phyloP scores from a whole-genome alignment of 2,329 filamentous ascomycete species.

The Elsinoe batatas region DNA sequence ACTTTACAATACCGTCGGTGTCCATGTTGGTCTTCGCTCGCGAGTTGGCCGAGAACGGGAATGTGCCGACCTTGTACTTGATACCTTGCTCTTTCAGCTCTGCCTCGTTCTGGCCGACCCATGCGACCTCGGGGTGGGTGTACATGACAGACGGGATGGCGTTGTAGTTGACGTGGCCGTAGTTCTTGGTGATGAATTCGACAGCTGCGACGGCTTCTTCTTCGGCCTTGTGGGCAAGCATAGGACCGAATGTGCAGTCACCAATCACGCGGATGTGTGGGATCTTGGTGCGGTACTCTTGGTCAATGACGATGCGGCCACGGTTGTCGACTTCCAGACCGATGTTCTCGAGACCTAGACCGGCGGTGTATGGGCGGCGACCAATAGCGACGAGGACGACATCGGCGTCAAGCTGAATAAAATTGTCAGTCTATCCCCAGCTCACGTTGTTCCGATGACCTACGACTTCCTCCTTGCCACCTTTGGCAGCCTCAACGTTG shows the following conservation, averaged over 20 bases:
- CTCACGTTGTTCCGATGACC: constrained; percentile 29
- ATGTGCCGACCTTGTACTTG: constrained; percentile 85
- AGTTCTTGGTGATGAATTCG: constrained; percentile 95
- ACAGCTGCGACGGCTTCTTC: constrained; percentile 92
- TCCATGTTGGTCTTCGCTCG: constrained; percentile 98
- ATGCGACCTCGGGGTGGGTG: constrained; percentile 95
- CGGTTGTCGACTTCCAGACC: constrained; percentile 86
- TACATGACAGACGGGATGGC: constrained; percentile 99
- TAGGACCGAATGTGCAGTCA: constrained; percentile 93
- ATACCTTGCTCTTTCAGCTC: constrained; percentile 84
- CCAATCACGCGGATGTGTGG: constrained; percentile 95
- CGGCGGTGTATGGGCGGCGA: constrained; percentile 84
- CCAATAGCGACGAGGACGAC: constrained; percentile 96
- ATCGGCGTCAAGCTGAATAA: constrained; percentile 69
- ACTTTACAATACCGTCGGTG: constrained; percentile 92
- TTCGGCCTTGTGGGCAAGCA: constrained; percentile 99
- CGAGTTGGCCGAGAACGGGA: constrained; percentile 97
- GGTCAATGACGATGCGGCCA: constrained; percentile 92
- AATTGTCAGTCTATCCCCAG: constrained; percentile 19
- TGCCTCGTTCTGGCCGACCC: constrained; percentile 96
- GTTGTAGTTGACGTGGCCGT: constrained; percentile 97
- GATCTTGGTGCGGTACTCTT: constrained; percentile 95
- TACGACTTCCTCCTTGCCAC: constrained; percentile 86
- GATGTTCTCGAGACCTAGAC: constrained; percentile 87
- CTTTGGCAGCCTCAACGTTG: constrained; percentile 84